Evolutionary conservation across 2,329 filamentous ascomycete genomes (phyloP).

Genomic region (Diplodia intermedia): DNA sequence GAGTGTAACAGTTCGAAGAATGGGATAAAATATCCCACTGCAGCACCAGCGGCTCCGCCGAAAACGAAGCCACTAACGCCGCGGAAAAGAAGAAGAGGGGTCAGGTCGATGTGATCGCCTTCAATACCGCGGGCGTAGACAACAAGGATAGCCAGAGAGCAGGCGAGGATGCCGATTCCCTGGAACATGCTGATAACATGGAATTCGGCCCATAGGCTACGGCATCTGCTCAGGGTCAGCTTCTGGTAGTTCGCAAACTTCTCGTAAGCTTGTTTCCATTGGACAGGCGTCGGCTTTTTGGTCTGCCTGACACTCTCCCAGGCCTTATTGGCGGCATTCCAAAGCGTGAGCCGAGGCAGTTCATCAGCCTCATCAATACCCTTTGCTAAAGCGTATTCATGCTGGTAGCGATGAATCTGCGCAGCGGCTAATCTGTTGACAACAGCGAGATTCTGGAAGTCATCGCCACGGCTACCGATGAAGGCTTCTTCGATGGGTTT

Average conservation of each 20-base stretch:
- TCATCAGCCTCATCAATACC: slow-evolving; percentile 69
- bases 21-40: slow-evolving; percentile 53
- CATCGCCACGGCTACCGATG: slow-evolving; percentile 69
- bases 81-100: slow-evolving; percentile 59
- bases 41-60: slow-evolving; percentile 52
- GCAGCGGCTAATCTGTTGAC: slow-evolving; percentile 80
- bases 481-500: slow-evolving; percentile 95
- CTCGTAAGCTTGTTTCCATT: slow-evolving; percentile 55
- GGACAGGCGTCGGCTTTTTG: slow-evolving; percentile 46
- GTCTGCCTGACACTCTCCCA: slow-evolving; percentile 57
- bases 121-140: slow-evolving; percentile 71
- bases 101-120: slow-evolving; percentile 61
- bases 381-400: slow-evolving; percentile 77
- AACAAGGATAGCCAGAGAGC: slow-evolving; percentile 71
- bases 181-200: slow-evolving; percentile 84
- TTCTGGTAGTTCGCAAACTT: slow-evolving; percentile 77
- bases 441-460: slow-evolving; percentile 77
- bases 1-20: slow-evolving; percentile 50
- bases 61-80: slow-evolving; percentile 57
- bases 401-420: slow-evolving; percentile 88
- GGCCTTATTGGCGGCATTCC: slow-evolving; percentile 64
- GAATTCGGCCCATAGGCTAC: slow-evolving; percentile 88
- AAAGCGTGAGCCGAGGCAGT: slow-evolving; percentile 64
- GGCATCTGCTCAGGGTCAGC: slow-evolving; percentile 79
- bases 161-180: slow-evolving; percentile 74